phyloP scores from a whole-genome alignment of 331 rosid species.

The Phaseolus coccineus region DNA sequence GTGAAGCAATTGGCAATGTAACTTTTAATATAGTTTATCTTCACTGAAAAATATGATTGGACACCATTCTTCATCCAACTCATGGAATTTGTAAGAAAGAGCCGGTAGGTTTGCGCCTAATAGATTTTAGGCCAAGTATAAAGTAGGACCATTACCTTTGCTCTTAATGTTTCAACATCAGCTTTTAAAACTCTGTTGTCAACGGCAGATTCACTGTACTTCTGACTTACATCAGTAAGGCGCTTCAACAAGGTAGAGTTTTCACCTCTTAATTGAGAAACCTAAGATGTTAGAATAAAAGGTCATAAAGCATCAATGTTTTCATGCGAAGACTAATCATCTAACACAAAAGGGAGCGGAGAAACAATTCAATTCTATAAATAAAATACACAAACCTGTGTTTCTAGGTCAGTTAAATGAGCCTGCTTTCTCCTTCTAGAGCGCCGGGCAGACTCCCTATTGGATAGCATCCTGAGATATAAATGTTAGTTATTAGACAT shows the following conservation, averaged over 20 bases:
- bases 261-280: slow-evolving; percentile 78
- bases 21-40: neutral
- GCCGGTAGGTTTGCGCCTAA: neutral
- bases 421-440: slow-evolving; percentile 99
- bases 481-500: slow-evolving; percentile 35
- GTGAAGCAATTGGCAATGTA: neutral
- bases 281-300: slow-evolving; percentile 58
- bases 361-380: slow-evolving; percentile 29
- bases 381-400: slow-evolving; percentile 58
- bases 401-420: slow-evolving; percentile 91
- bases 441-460: slow-evolving; percentile 98
- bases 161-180: slow-evolving; percentile 89
- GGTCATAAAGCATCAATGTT: slow-evolving; percentile 39
- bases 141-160: slow-evolving; percentile 68
- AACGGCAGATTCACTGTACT: slow-evolving; percentile 78
- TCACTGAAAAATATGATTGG: neutral
- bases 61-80: slow-evolving; percentile 37
- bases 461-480: slow-evolving; percentile 91
- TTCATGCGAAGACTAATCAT: neutral
- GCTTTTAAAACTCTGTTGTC: slow-evolving; percentile 95
- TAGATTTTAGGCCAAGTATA: slow-evolving; percentile 10
- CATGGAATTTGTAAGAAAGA: slow-evolving; percentile 29
- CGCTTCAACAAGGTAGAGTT: slow-evolving; percentile 84
- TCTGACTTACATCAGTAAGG: slow-evolving; percentile 72
- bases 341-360: neutral